phyloP scores from a whole-genome alignment of 2,329 filamentous ascomycete species.

The Pestalotiopsis sp. region DNA sequence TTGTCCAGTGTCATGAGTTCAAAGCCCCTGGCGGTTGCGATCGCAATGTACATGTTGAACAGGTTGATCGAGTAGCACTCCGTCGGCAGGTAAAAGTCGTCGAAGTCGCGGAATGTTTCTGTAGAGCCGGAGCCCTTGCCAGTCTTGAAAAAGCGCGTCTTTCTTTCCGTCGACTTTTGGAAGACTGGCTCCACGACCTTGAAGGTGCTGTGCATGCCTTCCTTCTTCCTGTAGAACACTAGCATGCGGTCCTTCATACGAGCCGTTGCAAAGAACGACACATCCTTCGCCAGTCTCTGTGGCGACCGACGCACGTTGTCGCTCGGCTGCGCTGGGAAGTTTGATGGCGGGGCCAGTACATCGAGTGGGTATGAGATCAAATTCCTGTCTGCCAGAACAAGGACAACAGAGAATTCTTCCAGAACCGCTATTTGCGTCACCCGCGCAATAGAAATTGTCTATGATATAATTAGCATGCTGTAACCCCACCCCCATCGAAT shows the following conservation, averaged over 20 bases:
- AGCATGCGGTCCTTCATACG: slow-evolving; percentile 96
- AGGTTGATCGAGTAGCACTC: slow-evolving; percentile 95
- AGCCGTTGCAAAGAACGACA: slow-evolving; percentile 94
- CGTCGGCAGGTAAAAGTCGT: slow-evolving; percentile 96
- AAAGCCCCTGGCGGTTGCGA: slow-evolving; percentile 87
- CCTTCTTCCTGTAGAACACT: slow-evolving; percentile 96
- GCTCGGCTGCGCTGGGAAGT: slow-evolving; percentile 59
- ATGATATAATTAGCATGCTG: slow-evolving; percentile 20
- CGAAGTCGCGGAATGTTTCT: slow-evolving; percentile 96
- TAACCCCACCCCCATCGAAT: neutral
- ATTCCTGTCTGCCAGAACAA: slow-evolving; percentile 88
- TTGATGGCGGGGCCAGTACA: slow-evolving; percentile 67
- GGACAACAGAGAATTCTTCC: slow-evolving; percentile 91
- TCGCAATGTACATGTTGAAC: slow-evolving; percentile 91
- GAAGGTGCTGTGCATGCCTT: slow-evolving; percentile 89
- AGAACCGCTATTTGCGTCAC: slow-evolving; percentile 94
- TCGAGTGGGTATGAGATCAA: slow-evolving; percentile 94
- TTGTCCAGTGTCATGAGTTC: slow-evolving; percentile 97
- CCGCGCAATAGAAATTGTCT: slow-evolving; percentile 74
- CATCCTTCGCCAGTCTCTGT: slow-evolving; percentile 88
- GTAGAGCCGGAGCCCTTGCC: slow-evolving; percentile 68
- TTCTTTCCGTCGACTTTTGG: slow-evolving; percentile 87
- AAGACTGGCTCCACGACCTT: slow-evolving; percentile 95
- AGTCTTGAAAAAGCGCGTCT: slow-evolving; percentile 65
- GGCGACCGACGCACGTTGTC: slow-evolving; percentile 84